Conservation (phyloP, 108 stramenopile species). For the Discostella pseudostelligera region DNA sequence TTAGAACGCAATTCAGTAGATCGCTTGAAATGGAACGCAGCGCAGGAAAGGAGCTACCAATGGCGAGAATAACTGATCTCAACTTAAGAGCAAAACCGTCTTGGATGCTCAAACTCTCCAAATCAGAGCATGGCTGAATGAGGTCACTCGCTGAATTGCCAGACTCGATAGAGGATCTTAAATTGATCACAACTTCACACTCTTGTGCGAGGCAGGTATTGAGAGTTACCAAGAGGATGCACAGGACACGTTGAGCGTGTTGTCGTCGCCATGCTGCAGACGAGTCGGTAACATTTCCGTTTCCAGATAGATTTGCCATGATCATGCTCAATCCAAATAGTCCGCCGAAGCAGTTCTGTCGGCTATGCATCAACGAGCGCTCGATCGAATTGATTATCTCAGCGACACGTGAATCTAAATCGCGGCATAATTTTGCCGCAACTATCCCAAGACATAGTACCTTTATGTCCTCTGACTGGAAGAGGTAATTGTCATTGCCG, state of each 20-base stretch:
- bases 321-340: constrained; percentile 63
- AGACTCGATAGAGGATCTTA: constrained; percentile 42
- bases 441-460: constrained; percentile 30
- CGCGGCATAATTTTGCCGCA: constrained; percentile 25
- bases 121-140: constrained; percentile 22
- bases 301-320: constrained; percentile 30
- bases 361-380: constrained; percentile 33
- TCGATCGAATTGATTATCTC: constrained; percentile 50
- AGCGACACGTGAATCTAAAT: constrained; percentile 39
- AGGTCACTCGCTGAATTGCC: constrained; percentile 37
- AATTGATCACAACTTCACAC: constrained; percentile 17
- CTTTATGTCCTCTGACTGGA: constrained; percentile 31
- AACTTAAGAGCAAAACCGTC: constrained; percentile 32
- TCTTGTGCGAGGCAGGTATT: constrained; percentile 34
- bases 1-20: constrained; percentile 41
- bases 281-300: constrained; percentile 18
- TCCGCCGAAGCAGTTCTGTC: constrained; percentile 51
- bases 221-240: constrained; percentile 42
- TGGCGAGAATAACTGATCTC: constrained; percentile 47
- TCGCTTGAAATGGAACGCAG: constrained; percentile 43
- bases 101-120: constrained; percentile 17
- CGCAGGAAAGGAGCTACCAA: constrained; percentile 47
- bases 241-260: constrained; percentile 14
- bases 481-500: constrained; percentile 21
- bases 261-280: constrained; percentile 12